Evolutionary conservation across 2,329 filamentous ascomycete species (phyloP), one percentile per base, ranked within the genome.

Genomic region (Ophiocordyceps sinensis): DNA sequence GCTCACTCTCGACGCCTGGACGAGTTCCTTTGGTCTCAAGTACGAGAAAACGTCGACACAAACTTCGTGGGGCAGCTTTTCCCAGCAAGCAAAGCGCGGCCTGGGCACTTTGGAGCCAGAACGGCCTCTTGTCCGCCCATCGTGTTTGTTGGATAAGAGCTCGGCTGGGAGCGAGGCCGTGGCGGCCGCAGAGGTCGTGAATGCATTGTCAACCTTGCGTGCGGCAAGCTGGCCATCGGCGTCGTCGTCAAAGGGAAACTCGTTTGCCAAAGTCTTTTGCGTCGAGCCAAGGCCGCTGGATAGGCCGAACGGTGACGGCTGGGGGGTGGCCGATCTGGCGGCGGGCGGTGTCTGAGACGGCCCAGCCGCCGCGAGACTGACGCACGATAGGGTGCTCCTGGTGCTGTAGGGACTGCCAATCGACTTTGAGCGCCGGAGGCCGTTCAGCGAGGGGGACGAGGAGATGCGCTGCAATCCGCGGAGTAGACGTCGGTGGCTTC

Each of bases 401-500:
- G 56, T 59, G 48, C 77, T 64, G 68, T 86, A 79, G 10, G 80
- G 76, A 52, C 81, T 82, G 53, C 75, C 79, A 43, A 75, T 71
- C 7, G 85, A 80, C 42, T 78, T 71, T 23, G 76, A 66, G 44
- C 82, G 75, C 42, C 77, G 72, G 41, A 78, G 60, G 43, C 74
- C 73, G 34, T 73, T 68, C 39, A 94, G 64, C 14, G 82, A 84
- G 1, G 83, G 79, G 7, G 81, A 85, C 0, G 86, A 94, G 11
- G 84, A 80, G 53, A 93, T 89, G 43, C 85, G 79, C 46, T 89
- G 81, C 38, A 94, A 70, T 28, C 79, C 77, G 47, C 79, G 77
- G 15, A 93, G 66, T 29, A 94, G 61, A 44, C 79, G 76, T 51
- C 79, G 76, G 37, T 82, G 75, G 41, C 77, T 73, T 57, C 79